Conservation (phyloP, 345 rosid species). For the Aquilaria yunnanensis region DNA sequence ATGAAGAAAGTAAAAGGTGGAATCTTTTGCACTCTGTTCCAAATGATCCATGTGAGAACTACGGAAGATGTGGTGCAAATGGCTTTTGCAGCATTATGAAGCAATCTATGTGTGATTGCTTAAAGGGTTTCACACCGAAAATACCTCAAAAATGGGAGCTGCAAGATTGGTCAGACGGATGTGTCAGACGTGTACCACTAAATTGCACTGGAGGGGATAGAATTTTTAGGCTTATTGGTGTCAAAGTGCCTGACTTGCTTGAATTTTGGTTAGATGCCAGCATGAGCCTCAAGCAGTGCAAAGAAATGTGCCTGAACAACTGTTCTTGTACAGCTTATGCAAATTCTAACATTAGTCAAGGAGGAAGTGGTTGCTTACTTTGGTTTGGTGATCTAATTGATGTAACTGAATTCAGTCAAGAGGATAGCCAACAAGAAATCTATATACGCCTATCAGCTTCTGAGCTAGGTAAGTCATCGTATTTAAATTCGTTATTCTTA, state of each 20-base stretch:
- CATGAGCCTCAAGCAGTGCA: slow-evolving; percentile 22
- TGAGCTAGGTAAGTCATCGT: slow-evolving; percentile 26
- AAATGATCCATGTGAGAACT: slow-evolving; percentile 36
- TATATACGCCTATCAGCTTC: slow-evolving; percentile 34
- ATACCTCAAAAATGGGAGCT: slow-evolving; percentile 20
- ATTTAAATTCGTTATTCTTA: too few relatives aligned
- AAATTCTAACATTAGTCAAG: slow-evolving; percentile 12
- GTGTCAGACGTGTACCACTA: slow-evolving; percentile 20
- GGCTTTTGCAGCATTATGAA: slow-evolving; percentile 28
- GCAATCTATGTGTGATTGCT: slow-evolving; percentile 25
- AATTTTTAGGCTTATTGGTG: slow-evolving; percentile 5
- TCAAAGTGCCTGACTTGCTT: slow-evolving; percentile 22
- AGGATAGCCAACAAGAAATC: slow-evolving; percentile 37
- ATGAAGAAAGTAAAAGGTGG: slow-evolving; percentile 25
- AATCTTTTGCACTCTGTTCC: slow-evolving; percentile 28
- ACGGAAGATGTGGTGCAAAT: slow-evolving; percentile 28
- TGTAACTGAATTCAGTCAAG: slow-evolving; percentile 8
- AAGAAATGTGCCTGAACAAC: slow-evolving; percentile 21
- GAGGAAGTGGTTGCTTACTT: slow-evolving; percentile 26
- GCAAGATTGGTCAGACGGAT: slow-evolving; percentile 23
- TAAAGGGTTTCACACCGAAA: slow-evolving; percentile 13
- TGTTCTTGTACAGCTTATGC: slow-evolving; percentile 31
- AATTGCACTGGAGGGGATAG: slow-evolving; percentile 11
- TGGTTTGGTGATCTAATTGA: slow-evolving; percentile 33
- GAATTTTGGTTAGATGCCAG: slow-evolving; percentile 16